Conservation (phyloP, 371 early-diverging fungal genomes). For the Rhizopus delemar region DNA sequence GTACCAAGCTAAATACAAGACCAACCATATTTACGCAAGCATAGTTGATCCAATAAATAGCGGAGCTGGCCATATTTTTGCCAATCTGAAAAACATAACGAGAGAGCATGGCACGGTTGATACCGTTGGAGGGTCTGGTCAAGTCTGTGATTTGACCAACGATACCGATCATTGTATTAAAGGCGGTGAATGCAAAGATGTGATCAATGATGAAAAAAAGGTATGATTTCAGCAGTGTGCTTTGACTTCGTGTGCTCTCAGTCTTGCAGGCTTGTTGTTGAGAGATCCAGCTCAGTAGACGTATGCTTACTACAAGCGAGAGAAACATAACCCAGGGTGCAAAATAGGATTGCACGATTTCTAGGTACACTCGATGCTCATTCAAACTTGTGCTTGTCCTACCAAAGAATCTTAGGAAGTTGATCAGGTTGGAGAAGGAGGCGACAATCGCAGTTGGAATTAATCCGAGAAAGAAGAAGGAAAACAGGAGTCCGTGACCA, state of each 20-base stretch:
- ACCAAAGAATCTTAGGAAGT: conserved; percentile 55
- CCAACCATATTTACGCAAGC: conserved; percentile 59
- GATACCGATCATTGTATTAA: conserved; percentile 53
- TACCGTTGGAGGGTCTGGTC: conserved; percentile 1
- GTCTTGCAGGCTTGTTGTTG: conserved; percentile 72
- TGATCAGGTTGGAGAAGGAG: conserved; percentile 57
- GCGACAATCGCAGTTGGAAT: conserved; percentile 64
- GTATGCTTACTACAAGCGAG: conserved; percentile 63
- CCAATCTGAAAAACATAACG: conserved; percentile 37
- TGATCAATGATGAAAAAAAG: conserved; percentile 70
- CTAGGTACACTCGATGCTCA: conserved; percentile 43
- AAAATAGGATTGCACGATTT: conserved; percentile 65
- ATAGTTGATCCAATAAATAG: conserved; percentile 73
- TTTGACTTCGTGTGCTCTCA: conserved; percentile 63
- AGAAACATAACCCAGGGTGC: conserved; percentile 69
- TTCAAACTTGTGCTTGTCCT: conserved; percentile 44
- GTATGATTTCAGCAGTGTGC: conserved; percentile 68
- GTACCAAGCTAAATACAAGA: conserved; percentile 56
- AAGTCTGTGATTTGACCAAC: conserved; percentile 44
- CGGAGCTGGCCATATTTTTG: conserved; percentile 44
- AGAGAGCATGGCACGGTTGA: conserved; percentile 6
- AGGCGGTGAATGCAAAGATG: conserved; percentile 60
- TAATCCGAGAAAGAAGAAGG: conserved; percentile 61
- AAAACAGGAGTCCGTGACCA: conserved; percentile 55
- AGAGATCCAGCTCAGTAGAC: conserved; percentile 61